Conservation (phyloP, 2,329 filamentous ascomycete genomes). For the Phialophora chinensis region DNA sequence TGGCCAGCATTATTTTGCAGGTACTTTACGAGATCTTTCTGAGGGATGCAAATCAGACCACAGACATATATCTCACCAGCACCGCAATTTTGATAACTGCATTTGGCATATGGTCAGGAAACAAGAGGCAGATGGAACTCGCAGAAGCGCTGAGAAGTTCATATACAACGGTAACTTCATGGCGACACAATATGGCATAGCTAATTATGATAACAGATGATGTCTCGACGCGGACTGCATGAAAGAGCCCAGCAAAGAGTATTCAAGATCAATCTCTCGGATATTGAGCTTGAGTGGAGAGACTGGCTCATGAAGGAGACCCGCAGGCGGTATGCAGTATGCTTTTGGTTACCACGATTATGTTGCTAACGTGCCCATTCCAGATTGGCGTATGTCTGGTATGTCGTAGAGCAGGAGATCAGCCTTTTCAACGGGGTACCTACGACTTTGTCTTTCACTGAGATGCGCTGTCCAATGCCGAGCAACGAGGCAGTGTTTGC, state of each 20-base stretch:
- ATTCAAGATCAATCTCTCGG: not conserved
- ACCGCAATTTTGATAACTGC: slow-evolving; percentile 11
- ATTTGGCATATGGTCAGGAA: slow-evolving; percentile 12
- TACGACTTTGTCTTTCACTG: not conserved
- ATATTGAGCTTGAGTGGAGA: not conserved
- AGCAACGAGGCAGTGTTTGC: not conserved
- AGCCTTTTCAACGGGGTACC: not conserved
- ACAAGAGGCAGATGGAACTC: slow-evolving; percentile 15
- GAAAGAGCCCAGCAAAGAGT: not conserved
- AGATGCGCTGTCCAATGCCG: not conserved
- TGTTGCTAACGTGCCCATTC: not conserved
- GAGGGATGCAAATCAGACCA: slow-evolving; percentile 13
- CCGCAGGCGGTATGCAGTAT: not conserved
- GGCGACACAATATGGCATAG: not conserved
- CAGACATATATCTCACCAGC: slow-evolving; percentile 12
- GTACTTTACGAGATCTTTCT: not conserved
- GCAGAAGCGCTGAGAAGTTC: slow-evolving; percentile 13
- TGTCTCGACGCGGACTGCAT: not conserved
- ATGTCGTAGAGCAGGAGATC: not conserved
- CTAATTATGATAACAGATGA: not conserved
- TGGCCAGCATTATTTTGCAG: not conserved
- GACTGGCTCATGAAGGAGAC: not conserved
- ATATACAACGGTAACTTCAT: slow-evolving; percentile 6
- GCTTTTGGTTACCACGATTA: not conserved
- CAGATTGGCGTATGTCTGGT: not conserved